phyloP scores from a whole-genome alignment of 2,329 filamentous ascomycete species.

The Alternaria gansuensis region DNA sequence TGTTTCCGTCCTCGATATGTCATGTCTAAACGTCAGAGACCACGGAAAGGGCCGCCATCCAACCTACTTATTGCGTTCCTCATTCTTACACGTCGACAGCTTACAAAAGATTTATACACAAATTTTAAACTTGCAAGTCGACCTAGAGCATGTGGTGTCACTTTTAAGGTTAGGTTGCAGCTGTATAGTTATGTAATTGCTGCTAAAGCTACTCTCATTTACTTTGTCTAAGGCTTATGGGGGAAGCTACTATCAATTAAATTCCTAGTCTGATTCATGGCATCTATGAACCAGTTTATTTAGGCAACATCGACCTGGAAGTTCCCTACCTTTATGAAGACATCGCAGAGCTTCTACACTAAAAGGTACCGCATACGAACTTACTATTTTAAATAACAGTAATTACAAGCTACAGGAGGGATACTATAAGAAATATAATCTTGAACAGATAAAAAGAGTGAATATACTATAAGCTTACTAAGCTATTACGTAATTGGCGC shows the following conservation, averaged over 20 bases:
- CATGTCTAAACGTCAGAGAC: constrained; percentile 52
- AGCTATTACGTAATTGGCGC: too few species aligned
- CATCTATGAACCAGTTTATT: constrained; percentile 33
- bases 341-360: constrained; percentile 30
- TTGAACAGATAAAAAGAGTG: too few species aligned
- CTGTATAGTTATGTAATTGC: constrained; percentile 57
- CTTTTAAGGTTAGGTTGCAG: constrained; percentile 56
- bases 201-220: constrained; percentile 52
- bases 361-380: too few species aligned
- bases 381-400: too few species aligned
- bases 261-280: constrained; percentile 32
- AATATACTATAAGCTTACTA: too few species aligned
- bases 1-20: background rate
- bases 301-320: constrained; percentile 35
- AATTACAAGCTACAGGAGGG: too few species aligned
- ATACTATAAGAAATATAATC: too few species aligned
- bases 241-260: constrained; percentile 34
- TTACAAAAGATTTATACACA: constrained; percentile 21
- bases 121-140: constrained; percentile 39
- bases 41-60: constrained; percentile 46
- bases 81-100: constrained; percentile 42
- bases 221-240: constrained; percentile 28
- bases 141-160: constrained; percentile 50
- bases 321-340: constrained; percentile 32
- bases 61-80: constrained; percentile 42